Percentiles rank a stretch among this genome's conserved stretches.
Evolutionary conservation across 1,139 yeast species (phyloP).

Genomic region (Nakaseomyces nivariensis): DNA sequence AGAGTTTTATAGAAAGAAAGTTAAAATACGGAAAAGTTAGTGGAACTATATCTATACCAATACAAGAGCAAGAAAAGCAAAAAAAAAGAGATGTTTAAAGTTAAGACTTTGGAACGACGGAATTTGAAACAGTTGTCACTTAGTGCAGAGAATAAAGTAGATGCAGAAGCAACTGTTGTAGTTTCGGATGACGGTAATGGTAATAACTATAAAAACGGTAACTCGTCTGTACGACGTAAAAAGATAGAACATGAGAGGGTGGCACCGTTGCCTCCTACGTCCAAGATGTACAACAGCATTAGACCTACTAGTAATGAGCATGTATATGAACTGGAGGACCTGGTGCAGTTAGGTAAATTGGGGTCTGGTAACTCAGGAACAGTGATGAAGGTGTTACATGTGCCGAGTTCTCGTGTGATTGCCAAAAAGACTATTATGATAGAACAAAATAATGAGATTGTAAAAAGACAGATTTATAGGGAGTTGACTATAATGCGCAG

Average conservation of each 20-base stretch:
- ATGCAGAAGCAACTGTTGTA: neutral
- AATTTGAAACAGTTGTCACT: slow-evolving; percentile 66
- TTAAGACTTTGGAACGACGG: slow-evolving; percentile 59
- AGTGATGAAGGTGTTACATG: slow-evolving; percentile 78
- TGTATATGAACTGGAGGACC: slow-evolving; percentile 36
- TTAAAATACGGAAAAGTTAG: no score
- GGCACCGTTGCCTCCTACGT: neutral
- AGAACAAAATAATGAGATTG: slow-evolving; percentile 63
- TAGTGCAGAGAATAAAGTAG: slow-evolving; percentile 10
- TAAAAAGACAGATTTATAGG: slow-evolving; percentile 77
- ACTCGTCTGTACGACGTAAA: neutral
- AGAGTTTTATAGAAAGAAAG: no score
- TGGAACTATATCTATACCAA: no score
- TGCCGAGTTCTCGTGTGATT: slow-evolving; percentile 81
- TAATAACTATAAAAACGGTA: no score
- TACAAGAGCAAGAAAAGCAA: neutral
- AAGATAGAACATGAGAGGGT: neutral
- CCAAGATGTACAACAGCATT: neutral
- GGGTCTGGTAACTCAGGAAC: slow-evolving; percentile 95
- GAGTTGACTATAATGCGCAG: slow-evolving; percentile 88
- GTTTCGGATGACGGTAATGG: neutral
- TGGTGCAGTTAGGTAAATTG: slow-evolving; percentile 62
- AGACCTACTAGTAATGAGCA: neutral
- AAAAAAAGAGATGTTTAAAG: slow-evolving; percentile 28
- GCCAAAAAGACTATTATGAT: slow-evolving; percentile 84